Evolutionary conservation across 768 basidiomycete genomes (phyloP).

Genomic region (Lactarius psammicola): DNA sequence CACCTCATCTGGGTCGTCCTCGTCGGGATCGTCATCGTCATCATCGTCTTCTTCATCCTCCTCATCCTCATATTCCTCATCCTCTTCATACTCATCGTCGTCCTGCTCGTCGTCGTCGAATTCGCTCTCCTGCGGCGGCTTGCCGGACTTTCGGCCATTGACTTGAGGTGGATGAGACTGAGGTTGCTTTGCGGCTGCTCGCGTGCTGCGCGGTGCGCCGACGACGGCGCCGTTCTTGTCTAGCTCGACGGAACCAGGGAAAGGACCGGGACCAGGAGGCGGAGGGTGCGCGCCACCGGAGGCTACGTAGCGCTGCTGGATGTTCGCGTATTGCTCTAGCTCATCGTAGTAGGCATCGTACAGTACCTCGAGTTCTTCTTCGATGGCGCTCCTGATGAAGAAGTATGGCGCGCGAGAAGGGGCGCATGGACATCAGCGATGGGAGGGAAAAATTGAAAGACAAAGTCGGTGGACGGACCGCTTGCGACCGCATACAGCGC

Average conservation of each 20-base stretch:
- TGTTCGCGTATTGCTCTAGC: constrained; percentile 98
- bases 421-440: constrained; percentile 26
- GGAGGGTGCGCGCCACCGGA: constrained; percentile 88
- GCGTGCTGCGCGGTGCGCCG: constrained; percentile 31
- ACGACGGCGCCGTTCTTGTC: constrained; percentile 85
- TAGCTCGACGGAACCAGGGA: constrained; percentile 96
- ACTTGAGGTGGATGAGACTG: constrained; percentile 35
- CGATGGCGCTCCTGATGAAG: constrained; percentile 83
- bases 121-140: constrained; percentile 54
- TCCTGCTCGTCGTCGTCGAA: constrained; percentile 66
- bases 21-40: constrained; percentile 66
- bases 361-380: constrained; percentile 99
- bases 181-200: constrained; percentile 26
- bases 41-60: constrained; percentile 71
- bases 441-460: constrained; percentile 31
- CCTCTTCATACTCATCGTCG: constrained; percentile 52
- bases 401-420: constrained; percentile 2
- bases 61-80: constrained; percentile 55
- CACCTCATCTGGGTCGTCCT: constrained; percentile 48
- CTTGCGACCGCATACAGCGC: constrained; percentile 96
- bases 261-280: constrained; percentile 94
- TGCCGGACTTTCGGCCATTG: constrained; percentile 46
- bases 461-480: constrained; percentile 58
- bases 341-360: constrained; percentile 99
- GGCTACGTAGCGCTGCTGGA: constrained; percentile 92